Evolutionary conservation across 2,329 filamentous ascomycete species (phyloP).

Genomic region (Sclerotinia trifoliorum): DNA sequence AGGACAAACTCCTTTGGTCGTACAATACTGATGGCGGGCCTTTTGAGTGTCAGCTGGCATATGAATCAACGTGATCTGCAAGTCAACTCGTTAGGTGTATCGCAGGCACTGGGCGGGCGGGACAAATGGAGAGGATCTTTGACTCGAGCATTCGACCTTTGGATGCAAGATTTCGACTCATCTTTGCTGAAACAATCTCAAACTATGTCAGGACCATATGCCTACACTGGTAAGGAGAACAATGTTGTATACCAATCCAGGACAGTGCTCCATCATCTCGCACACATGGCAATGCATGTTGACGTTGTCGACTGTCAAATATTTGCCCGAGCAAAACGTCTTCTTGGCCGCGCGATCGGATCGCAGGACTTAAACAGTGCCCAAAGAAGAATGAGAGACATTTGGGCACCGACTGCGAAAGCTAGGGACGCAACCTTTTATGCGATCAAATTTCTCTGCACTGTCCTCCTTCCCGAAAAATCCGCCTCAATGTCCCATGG

Average conservation of each 20-base stretch:
- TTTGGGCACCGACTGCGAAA: constrained; percentile 84
- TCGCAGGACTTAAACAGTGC: constrained; percentile 76
- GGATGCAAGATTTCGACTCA: constrained; percentile 89
- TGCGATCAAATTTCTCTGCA: constrained; percentile 80
- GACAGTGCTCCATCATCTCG: constrained; percentile 86
- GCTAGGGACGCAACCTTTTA: constrained; percentile 92
- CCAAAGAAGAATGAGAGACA: constrained; percentile 78
- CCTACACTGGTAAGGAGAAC: constrained; percentile 58
- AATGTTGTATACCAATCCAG: constrained; percentile 77
- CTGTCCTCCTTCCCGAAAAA: constrained; percentile 70
- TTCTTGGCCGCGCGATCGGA: constrained; percentile 83
- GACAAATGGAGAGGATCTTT: constrained; percentile 89
- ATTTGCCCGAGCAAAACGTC: constrained; percentile 80
- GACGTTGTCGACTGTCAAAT: constrained; percentile 98
- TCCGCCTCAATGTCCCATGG: constrained; percentile 40
- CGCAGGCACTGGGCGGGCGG: constrained; percentile 75
- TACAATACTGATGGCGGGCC: constrained; percentile 88
- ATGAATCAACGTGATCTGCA: constrained; percentile 96
- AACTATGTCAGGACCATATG: constrained; percentile 53
- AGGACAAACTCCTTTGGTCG: constrained; percentile 91
- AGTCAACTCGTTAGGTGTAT: constrained; percentile 79
- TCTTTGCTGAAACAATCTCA: constrained; percentile 62
- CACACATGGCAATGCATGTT: constrained; percentile 97
- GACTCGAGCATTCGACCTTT: constrained; percentile 86
- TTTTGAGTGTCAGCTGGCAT: constrained; percentile 93